These are phyloP conservation scores for Paracamarosporium sp. DNA, from an alignment of 2,329 filamentous ascomycete genomes.

Conservation along the genomic window DNA sequence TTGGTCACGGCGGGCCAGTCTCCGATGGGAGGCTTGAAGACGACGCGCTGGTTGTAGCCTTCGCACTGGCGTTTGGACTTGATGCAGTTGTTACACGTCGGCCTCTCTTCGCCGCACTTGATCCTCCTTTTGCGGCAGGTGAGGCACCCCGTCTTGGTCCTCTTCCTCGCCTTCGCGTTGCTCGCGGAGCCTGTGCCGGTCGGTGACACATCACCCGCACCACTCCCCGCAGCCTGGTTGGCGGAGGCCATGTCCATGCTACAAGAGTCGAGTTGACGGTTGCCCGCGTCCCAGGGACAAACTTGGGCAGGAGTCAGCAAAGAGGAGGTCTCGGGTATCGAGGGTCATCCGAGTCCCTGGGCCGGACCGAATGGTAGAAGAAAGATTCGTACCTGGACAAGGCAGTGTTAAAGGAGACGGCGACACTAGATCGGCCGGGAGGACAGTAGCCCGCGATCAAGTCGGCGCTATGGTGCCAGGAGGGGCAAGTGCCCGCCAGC, in stretches of 20 bases:
- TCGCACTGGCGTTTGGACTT: conserved; percentile 86
- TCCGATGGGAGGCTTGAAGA: conserved; percentile 78
- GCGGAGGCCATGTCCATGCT: conserved; percentile 28
- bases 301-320: conserved; percentile 9
- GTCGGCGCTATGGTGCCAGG: conserved; percentile 31
- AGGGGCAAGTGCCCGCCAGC: conserved; percentile 34
- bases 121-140: conserved; percentile 95
- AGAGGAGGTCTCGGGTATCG: conserved; percentile 8
- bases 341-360: conserved; percentile 13
- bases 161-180: conserved; percentile 47
- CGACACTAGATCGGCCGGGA: conserved; percentile 23
- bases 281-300: neutral
- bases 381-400: conserved; percentile 13
- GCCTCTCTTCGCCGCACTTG: conserved; percentile 92
- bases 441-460: conserved; percentile 25
- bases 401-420: conserved; percentile 18
- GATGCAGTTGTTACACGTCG: conserved; percentile 82
- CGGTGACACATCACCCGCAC: conserved; percentile 37
- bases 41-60: conserved; percentile 80
- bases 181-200: conserved; percentile 24
- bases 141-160: conserved; percentile 91
- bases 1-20: conserved; percentile 51
- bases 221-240: conserved; percentile 26
- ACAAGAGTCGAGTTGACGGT: neutral
- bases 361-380: conserved; percentile 12